phyloP scores from a whole-genome alignment of 768 basidiomycete genomes.

The Leccinellum rugosiceps region DNA sequence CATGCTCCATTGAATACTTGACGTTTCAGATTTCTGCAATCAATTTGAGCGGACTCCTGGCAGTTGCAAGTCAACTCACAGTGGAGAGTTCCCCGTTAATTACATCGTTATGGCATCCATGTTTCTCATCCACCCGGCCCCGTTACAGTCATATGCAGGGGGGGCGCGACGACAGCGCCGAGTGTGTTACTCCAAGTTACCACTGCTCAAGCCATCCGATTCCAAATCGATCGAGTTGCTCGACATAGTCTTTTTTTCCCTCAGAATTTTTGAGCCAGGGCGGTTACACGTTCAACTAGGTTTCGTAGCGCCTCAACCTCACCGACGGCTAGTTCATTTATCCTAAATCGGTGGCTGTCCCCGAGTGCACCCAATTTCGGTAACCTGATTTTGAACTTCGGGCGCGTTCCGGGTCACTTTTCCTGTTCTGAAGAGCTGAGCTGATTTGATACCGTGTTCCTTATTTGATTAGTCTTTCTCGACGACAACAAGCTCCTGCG shows the following conservation, averaged over 20 bases:
- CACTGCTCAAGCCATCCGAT: slow-evolving; percentile 12
- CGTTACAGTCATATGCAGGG: slow-evolving; percentile 36
- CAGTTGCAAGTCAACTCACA: slow-evolving; percentile 3
- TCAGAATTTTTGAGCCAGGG: slow-evolving; percentile 26
- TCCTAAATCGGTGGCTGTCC: slow-evolving; percentile 24
- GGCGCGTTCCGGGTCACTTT: slow-evolving; percentile 12
- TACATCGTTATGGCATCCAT: slow-evolving; percentile 30
- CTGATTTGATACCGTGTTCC: slow-evolving; percentile 20
- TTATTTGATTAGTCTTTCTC: slow-evolving; percentile 36
- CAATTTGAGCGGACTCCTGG: slow-evolving; percentile 2
- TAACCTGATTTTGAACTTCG: slow-evolving; percentile 18
- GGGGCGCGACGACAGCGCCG: too few relatives aligned
- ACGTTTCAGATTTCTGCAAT: slow-evolving; percentile 8
- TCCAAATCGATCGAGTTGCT: slow-evolving; percentile 20
- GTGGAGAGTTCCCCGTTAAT: slow-evolving; percentile 27
- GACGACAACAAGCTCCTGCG: slow-evolving; percentile 29
- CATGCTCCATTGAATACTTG: slow-evolving; percentile 4
- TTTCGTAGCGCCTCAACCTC: slow-evolving; percentile 25
- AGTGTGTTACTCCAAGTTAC: slow-evolving; percentile 11
- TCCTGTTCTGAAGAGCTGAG: slow-evolving; percentile 11
- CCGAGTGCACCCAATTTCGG: slow-evolving; percentile 17
- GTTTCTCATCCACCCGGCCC: slow-evolving; percentile 20
- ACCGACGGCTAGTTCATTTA: slow-evolving; percentile 29
- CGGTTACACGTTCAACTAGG: slow-evolving; percentile 23
- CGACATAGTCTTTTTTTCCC: slow-evolving; percentile 9